Evolutionary conservation across 768 basidiomycete genomes (phyloP), one percentile per base, ranked within the genome.

Genomic region (Candolleomyces aberdarensis): DNA sequence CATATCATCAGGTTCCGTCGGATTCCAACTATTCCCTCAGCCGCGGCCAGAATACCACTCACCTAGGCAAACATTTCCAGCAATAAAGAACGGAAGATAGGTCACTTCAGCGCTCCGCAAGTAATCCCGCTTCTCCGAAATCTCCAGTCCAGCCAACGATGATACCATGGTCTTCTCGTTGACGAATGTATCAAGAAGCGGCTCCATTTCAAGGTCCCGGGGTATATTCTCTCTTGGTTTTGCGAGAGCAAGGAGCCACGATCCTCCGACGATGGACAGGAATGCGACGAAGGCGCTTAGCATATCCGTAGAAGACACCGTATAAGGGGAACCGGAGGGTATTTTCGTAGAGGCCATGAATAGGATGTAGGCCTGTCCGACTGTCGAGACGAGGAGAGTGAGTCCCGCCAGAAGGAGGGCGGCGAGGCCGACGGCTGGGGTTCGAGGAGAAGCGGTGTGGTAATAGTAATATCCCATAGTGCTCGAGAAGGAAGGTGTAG

Each of bases 31-130:
- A 8, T 46, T 13, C 41, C 17, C 2, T 43, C 41, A 43, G 41
- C 11, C n/a, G 41, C 41, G n/a, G 41, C 2, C 19, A 17, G 13
- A 20, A 40, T 20, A 56, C 8, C n/a, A 55, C 54, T 22, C 54
- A 56, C 54, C 54, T 10, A 56, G 14, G 26, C 54, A 56, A 20
- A 56, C 19, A 13, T 56, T 56, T 19, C 54, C 54, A 6, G 54
- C 54, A 29, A 56, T 56, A 39, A 56, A 56, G 20, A 41, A 56
- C 17, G 54, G 54, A 36, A 56, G 31, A 39, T 56, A 56, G 6
- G n/a, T 29, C 15, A 39, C 54, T 39, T 56, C 39, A 31, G 54
- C 40, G 9, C 31, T 9, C 54, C 40, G 14, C 19, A 22, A 6
- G 15, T 46, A 14, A 43, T 40, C 19, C 19, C 6, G 17, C 19